These are phyloP conservation scores for Urtica urens DNA, from an alignment of 306 rosid genomes.

Conservation along the genomic window DNA sequence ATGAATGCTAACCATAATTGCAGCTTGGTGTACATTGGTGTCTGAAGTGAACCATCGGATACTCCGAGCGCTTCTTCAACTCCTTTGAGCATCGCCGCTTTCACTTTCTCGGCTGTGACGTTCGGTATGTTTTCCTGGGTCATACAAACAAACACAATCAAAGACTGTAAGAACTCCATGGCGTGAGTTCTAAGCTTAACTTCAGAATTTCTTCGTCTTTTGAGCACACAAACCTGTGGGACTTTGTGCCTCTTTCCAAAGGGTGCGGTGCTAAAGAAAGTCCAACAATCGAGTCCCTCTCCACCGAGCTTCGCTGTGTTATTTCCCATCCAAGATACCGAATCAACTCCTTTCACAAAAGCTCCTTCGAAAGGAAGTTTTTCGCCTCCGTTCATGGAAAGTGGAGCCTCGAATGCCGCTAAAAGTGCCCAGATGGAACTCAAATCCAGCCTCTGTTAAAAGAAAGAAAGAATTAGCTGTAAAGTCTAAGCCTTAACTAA, in stretches of 20 bases:
- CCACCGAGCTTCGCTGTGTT: slow-evolving; percentile 53
- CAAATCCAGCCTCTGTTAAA: slow-evolving; percentile 67
- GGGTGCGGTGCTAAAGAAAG: slow-evolving; percentile 77
- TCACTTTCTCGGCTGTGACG: slow-evolving; percentile 59
- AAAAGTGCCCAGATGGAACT: slow-evolving; percentile 96
- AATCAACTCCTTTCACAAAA: slow-evolving; percentile 79
- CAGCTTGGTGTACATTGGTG: slow-evolving; percentile 50
- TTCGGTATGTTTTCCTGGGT: slow-evolving; percentile 85
- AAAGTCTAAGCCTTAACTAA: too few relatives aligned
- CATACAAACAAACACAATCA: background rate
- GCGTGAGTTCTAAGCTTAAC: too few relatives aligned
- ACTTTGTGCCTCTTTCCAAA: slow-evolving; percentile 80
- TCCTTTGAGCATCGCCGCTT: slow-evolving; percentile 63
- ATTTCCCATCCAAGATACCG: slow-evolving; percentile 90
- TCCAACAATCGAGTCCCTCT: slow-evolving; percentile 79
- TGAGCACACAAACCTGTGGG: slow-evolving; percentile 83
- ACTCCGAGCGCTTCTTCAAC: slow-evolving; percentile 78
- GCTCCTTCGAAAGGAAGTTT: slow-evolving; percentile 84
- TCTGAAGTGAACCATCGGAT: slow-evolving; percentile 55
- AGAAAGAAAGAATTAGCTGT: too few relatives aligned
- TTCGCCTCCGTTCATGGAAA: slow-evolving; percentile 34
- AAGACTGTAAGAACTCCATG: too few relatives aligned
- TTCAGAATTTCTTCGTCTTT: too few relatives aligned
- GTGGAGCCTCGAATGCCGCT: slow-evolving; percentile 86
- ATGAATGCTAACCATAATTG: slow-evolving; percentile 70